Conservation (phyloP, 1,139 yeast genomes). For the Yamadazyma friedrichii region DNA sequence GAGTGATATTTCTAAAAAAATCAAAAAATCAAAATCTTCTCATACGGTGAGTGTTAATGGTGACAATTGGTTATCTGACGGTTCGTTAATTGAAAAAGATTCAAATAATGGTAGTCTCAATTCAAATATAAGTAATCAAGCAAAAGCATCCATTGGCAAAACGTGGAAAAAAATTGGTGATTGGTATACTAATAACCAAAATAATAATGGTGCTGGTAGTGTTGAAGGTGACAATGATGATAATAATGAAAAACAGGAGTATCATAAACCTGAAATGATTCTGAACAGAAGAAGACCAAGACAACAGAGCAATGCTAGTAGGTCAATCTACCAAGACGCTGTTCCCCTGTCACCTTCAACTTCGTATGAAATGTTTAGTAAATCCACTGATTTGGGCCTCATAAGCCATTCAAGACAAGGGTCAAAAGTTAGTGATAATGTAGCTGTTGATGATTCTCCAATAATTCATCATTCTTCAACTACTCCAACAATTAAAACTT, state of each 20-base stretch:
- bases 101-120: slow-evolving; percentile 5
- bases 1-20: slow-evolving; percentile 34
- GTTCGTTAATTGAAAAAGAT: slow-evolving; percentile 19
- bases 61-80: slow-evolving; percentile 29
- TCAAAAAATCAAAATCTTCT: slow-evolving; percentile 30
- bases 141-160: slow-evolving; percentile 12
- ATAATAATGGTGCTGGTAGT: neutral
- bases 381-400: slow-evolving; percentile 6
- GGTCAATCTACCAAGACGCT: neutral
- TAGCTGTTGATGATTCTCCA: neutral
- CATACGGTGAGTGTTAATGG: slow-evolving; percentile 27
- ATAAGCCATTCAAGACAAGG: slow-evolving; percentile 11
- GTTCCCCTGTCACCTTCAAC: slow-evolving; percentile 7
- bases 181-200: slow-evolving; percentile 47
- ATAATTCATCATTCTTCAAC: neutral
- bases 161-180: slow-evolving; percentile 58
- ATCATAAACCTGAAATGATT: slow-evolving; percentile 66
- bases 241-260: slow-evolving; percentile 19
- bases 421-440: slow-evolving; percentile 10
- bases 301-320: slow-evolving; percentile 17
- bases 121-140: slow-evolving; percentile 1
- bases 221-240: slow-evolving; percentile 8
- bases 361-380: slow-evolving; percentile 16
- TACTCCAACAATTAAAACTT: neutral
- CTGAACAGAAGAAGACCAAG: slow-evolving; percentile 49